Percentiles rank a stretch among this genome's conserved stretches.
phyloP scores from a whole-genome alignment of 768 basidiomycete species.

The Kwoniella shandongensis region DNA sequence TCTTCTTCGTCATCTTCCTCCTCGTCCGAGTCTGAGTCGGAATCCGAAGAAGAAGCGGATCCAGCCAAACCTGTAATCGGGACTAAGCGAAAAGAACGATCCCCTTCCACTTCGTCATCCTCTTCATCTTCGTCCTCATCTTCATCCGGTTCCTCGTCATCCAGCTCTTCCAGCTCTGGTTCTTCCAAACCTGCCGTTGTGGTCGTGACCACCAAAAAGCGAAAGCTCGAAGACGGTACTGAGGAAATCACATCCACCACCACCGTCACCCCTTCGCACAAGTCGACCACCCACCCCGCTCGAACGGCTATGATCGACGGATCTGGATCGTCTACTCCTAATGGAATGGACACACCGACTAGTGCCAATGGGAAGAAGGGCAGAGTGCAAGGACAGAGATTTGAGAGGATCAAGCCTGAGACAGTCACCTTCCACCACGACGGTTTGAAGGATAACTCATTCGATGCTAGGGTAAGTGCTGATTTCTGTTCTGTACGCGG shows the following conservation, averaged over 20 bases:
- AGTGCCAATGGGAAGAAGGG: slow-evolving; percentile 31
- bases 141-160: slow-evolving; percentile 28
- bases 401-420: slow-evolving; percentile 74
- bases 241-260: slow-evolving; percentile 44
- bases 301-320: neutral
- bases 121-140: slow-evolving; percentile 38
- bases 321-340: slow-evolving; percentile 7
- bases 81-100: slow-evolving; percentile 43
- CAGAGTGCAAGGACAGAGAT: slow-evolving; percentile 62
- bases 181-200: slow-evolving; percentile 16
- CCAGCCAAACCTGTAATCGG: slow-evolving; percentile 32
- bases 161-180: slow-evolving; percentile 23
- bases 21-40: slow-evolving; percentile 10
- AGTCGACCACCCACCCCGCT: slow-evolving; percentile 23
- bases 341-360: slow-evolving; percentile 36
- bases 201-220: slow-evolving; percentile 44
- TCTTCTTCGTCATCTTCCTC: slow-evolving; percentile 7
- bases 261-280: slow-evolving; percentile 24
- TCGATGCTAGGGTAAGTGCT: slow-evolving; percentile 68
- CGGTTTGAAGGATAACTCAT: slow-evolving; percentile 69
- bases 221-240: slow-evolving; percentile 37
- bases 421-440: slow-evolving; percentile 59
- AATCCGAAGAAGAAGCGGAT: slow-evolving; percentile 15
- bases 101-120: slow-evolving; percentile 27
- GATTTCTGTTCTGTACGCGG: neutral